Evolutionary conservation across 2,329 filamentous ascomycete species (phyloP).

Genomic region (Fusarium multiceps): DNA sequence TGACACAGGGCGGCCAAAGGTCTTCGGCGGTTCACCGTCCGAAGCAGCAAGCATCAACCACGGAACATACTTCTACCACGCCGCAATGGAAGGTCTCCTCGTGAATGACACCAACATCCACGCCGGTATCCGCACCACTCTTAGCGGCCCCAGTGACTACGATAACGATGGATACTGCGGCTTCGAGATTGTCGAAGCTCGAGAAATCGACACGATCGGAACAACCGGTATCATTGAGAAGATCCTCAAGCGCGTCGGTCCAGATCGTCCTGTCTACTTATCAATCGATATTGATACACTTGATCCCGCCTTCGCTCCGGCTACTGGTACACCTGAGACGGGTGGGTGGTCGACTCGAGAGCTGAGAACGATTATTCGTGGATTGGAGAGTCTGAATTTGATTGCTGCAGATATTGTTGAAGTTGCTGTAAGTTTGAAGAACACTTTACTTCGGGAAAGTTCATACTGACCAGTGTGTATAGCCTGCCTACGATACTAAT

Average conservation of each 20-base stretch:
- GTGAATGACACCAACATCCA: constrained; percentile 88
- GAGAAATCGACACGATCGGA: constrained; percentile 63
- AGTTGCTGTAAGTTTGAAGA: constrained; percentile 55
- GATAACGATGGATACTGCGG: constrained; percentile 78
- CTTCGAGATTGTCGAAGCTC: constrained; percentile 81
- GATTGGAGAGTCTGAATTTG: constrained; percentile 75
- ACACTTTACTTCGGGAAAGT: too few species aligned
- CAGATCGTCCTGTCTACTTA: constrained; percentile 79
- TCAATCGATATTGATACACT: constrained; percentile 87
- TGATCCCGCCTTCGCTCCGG: constrained; percentile 82
- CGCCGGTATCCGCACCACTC: constrained; percentile 85
- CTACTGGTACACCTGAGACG: constrained; percentile 80
- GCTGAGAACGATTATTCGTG: constrained; percentile 76
- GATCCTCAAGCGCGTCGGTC: constrained; percentile 80
- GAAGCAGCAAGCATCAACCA: constrained; percentile 84
- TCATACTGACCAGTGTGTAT: too few species aligned
- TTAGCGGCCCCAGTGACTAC: constrained; percentile 76
- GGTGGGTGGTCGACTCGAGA: constrained; percentile 81
- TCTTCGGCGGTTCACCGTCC: constrained; percentile 84
- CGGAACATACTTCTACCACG: constrained; percentile 90
- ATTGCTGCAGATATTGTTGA: constrained; percentile 79
- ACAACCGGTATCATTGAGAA: constrained; percentile 80
- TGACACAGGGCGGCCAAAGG: constrained; percentile 76
- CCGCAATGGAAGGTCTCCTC: constrained; percentile 79
- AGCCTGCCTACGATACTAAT: constrained; percentile 77